Evolutionary conservation across 768 basidiomycete genomes (phyloP), one percentile per base, ranked within the genome.

Genomic region (Phaffia tasmanica): DNA sequence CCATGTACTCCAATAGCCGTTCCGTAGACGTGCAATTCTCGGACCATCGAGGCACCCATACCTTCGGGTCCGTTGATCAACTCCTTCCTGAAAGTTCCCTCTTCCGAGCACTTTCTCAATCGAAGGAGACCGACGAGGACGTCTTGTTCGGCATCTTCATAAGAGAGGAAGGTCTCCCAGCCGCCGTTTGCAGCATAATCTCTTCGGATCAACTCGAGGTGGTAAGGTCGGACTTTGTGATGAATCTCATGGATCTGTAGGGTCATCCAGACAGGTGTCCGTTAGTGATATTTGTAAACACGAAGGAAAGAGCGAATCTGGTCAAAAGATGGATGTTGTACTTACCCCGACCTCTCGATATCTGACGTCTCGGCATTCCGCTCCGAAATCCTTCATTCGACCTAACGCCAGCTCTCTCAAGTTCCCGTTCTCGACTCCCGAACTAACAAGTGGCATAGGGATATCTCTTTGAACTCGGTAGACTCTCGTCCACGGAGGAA

Each of bases 401-500:
- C 91, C 93, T 42, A 98, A 80, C 51, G 95, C 94, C 50, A 99
- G 81, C 77, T 99, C 95, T 62, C 95, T 85, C 68, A 99, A 79
- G 76, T 99, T 99, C 0, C 95, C 95, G 76, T 97, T 98, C 76
- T 98, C 94, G 72, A 93, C 97, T 5, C 95, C 94, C 70, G 91
- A 95, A 7, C 89, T 87, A 8, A 99, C 94, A 11, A 99, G 81
- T 15, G 95, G 95, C 59, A 98, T 83, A 0, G 95, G 95, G 71
- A 99, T 98, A 77, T 99, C 95, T 75, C 92, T 92, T 74, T 99
- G 95, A 48, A 99, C 95, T 19, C 95, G 86, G 77, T 98, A 99
- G 30, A 99, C 93, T 70, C 95, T 79, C 55, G 95, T 99, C 95
- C 95, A 99, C 21, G 95, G 95, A 1, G 95, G 95, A 7, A 99